These are phyloP conservation scores for Tulasnella calospora DNA, from an alignment of 768 basidiomycete species.

Conservation along the genomic window DNA sequence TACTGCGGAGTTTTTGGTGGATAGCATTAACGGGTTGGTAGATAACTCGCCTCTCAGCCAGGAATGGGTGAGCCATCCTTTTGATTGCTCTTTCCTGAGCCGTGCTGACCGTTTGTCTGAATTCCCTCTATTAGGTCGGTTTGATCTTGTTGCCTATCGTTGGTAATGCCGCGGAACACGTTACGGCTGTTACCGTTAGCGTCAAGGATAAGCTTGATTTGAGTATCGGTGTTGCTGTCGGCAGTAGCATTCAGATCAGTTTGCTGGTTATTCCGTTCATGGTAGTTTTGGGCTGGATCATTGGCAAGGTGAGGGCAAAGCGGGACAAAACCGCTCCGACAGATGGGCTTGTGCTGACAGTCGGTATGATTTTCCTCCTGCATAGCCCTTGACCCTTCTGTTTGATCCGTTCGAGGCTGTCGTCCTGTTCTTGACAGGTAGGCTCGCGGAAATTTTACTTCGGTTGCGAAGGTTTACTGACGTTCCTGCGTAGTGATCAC, in stretches of 20 bases:
- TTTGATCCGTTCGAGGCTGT: slow-evolving; percentile 89
- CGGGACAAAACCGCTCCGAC: not conserved
- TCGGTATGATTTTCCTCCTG: not conserved
- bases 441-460: no score
- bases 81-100: no score
- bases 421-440: slow-evolving; percentile 38
- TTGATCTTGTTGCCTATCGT: slow-evolving; percentile 89
- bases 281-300: slow-evolving; percentile 31
- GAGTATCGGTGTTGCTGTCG: slow-evolving; percentile 80
- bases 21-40: slow-evolving; percentile 74
- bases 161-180: slow-evolving; percentile 87
- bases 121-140: slow-evolving; percentile 54
- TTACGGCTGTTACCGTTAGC: slow-evolving; percentile 71
- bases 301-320: slow-evolving; percentile 30
- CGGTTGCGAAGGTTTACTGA: slow-evolving; percentile 17
- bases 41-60: slow-evolving; percentile 43
- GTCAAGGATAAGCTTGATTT: slow-evolving; percentile 79
- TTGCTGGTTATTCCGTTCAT: slow-evolving; percentile 79
- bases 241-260: slow-evolving; percentile 53
- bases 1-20: slow-evolving; percentile 66
- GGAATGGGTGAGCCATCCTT: slow-evolving; percentile 49
- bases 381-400: slow-evolving; percentile 59
- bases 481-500: slow-evolving; percentile 53
- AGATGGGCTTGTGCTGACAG: not conserved
- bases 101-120: no score